Conservation (phyloP, 2,329 filamentous ascomycete genomes). For the Mollisiaceae sp. region DNA sequence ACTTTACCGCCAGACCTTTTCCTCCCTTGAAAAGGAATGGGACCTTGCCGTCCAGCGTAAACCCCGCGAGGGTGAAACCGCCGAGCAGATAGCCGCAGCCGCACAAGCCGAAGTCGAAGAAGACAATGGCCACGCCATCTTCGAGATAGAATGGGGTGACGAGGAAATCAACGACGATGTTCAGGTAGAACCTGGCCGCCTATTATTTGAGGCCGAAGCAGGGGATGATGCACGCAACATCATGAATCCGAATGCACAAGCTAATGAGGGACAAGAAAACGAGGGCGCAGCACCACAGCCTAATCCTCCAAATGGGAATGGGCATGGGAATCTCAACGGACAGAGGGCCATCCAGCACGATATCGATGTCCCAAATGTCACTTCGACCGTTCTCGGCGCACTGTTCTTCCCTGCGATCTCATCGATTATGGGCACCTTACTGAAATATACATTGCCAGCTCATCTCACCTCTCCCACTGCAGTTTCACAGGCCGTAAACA, state of each 20-base stretch:
- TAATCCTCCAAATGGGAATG: not conserved
- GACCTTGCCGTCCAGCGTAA: slow-evolving; percentile 41
- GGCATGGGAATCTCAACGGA: not conserved
- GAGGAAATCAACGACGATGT: slow-evolving; percentile 19
- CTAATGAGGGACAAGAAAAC: not conserved
- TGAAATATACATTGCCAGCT: slow-evolving; percentile 70
- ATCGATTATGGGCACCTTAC: slow-evolving; percentile 75
- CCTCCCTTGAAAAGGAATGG: slow-evolving; percentile 40
- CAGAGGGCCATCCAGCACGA: slow-evolving; percentile 30
- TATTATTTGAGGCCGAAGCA: not conserved
- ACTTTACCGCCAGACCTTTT: slow-evolving; percentile 52
- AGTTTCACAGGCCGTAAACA: slow-evolving; percentile 34
- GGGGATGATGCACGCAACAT: not conserved
- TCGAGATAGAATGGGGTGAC: slow-evolving; percentile 31
- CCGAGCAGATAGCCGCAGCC: slow-evolving; percentile 41
- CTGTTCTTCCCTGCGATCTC: slow-evolving; percentile 84
- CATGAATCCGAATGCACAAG: not conserved
- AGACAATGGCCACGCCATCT: slow-evolving; percentile 39
- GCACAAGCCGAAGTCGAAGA: slow-evolving; percentile 36
- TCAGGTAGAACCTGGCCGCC: not conserved
- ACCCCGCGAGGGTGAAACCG: slow-evolving; percentile 42
- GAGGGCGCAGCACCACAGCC: slow-evolving; percentile 3
- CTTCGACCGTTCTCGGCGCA: slow-evolving; percentile 67
- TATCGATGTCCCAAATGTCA: slow-evolving; percentile 58
- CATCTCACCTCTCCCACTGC: slow-evolving; percentile 60